Evolutionary conservation across 2,329 filamentous ascomycete genomes (phyloP).

Genomic region (Epichloe brachyelytri): DNA sequence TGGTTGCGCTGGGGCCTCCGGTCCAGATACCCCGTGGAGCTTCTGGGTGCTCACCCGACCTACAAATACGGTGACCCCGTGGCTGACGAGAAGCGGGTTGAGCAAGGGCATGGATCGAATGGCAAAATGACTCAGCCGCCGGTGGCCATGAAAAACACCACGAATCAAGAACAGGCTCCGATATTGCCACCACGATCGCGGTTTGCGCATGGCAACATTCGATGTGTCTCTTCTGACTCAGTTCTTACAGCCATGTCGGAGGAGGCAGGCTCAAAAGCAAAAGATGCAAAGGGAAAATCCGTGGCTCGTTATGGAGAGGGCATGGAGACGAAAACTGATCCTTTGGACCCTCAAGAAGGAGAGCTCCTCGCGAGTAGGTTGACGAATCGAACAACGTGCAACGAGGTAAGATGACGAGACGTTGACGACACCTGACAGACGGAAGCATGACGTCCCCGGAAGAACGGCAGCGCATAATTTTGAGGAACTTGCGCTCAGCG

Average conservation of each 20-base stretch:
- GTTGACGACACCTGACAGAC: background rate
- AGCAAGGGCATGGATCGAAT: background rate
- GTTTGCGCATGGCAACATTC: background rate
- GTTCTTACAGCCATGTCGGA: background rate
- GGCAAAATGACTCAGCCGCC: background rate
- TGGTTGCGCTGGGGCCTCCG: constrained; percentile 11
- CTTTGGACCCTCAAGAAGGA: background rate
- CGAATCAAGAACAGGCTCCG: background rate
- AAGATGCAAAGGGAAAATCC: background rate
- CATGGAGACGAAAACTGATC: background rate
- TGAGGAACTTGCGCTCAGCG: background rate
- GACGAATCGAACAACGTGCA: background rate
- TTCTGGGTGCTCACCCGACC: constrained; percentile 7
- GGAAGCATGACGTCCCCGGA: background rate
- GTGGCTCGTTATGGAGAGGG: background rate
- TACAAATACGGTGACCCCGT: background rate
- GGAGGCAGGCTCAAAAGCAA: background rate
- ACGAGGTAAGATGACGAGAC: background rate
- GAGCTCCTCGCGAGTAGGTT: background rate
- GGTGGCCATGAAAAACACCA: background rate
- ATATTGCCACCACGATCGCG: background rate
- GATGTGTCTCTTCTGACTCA: background rate
- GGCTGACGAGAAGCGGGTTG: background rate
- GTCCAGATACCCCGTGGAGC: constrained; percentile 7
- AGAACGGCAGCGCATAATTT: background rate